phyloP scores from a whole-genome alignment of 2,329 filamentous ascomycete species.

The Arthrobotrys iridis region DNA sequence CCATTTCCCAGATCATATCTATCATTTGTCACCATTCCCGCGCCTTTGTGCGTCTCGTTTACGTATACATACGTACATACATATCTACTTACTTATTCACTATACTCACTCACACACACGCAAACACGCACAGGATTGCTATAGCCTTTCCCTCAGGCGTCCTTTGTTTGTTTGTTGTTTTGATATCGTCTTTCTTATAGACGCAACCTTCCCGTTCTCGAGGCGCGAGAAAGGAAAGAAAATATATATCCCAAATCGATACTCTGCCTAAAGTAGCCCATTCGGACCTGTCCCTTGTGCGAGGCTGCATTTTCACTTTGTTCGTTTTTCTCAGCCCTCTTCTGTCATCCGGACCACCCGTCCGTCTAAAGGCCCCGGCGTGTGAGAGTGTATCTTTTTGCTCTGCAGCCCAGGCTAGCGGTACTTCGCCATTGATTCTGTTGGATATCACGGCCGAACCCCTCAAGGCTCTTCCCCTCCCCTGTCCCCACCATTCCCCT shows the following conservation, averaged over 20 bases:
- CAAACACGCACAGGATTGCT: not conserved
- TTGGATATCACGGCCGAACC: constrained; percentile 34
- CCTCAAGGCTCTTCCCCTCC: constrained; percentile 30
- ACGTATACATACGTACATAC: constrained; percentile 24
- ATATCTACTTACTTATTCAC: not conserved
- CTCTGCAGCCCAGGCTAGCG: constrained; percentile 9
- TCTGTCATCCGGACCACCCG: constrained; percentile 52
- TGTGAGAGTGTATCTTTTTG: constrained; percentile 27
- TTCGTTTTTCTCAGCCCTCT: constrained; percentile 42
- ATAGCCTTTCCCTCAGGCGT: not conserved
- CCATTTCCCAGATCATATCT: constrained; percentile 28
- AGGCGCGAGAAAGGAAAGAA: not conserved
- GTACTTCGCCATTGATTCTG: constrained; percentile 22
- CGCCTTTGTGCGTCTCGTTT: constrained; percentile 46
- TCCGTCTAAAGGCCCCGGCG: constrained; percentile 33
- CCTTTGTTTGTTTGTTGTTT: constrained; percentile 31
- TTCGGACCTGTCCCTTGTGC: constrained; percentile 20
- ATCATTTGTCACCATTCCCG: constrained; percentile 50
- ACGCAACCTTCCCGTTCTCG: not conserved
- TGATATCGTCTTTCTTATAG: not conserved
- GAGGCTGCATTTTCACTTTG: constrained; percentile 32
- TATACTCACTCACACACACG: not conserved
- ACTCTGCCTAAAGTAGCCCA: constrained; percentile 16
- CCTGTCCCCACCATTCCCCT: constrained; percentile 9
- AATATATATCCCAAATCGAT: not conserved